phyloP scores from a whole-genome alignment of 208 protist genomes.

The Crithidia brevicula region DNA sequence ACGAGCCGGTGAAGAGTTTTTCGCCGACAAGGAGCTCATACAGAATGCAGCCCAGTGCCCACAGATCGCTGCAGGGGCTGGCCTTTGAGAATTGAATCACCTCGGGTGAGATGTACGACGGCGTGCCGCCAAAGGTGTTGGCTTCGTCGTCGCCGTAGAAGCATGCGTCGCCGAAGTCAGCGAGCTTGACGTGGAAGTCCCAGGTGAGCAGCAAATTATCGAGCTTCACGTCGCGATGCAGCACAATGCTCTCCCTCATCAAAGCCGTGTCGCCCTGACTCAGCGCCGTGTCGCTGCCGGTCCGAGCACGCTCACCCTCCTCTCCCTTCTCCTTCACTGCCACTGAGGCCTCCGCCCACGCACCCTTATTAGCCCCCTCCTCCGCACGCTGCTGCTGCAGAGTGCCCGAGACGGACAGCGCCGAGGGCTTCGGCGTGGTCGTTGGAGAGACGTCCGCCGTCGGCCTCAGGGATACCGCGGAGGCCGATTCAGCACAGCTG shows the following conservation, averaged over 20 bases:
- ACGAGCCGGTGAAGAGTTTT: constrained; percentile 26
- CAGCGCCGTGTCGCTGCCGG: too few relatives aligned
- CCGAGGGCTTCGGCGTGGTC: not conserved
- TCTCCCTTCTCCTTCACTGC: not conserved
- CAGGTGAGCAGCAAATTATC: constrained; percentile 87
- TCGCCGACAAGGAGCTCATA: constrained; percentile 59
- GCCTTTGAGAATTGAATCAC: constrained; percentile 87
- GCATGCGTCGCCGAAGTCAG: constrained; percentile 79
- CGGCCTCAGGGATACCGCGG: constrained; percentile 3
- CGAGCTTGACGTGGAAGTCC: constrained; percentile 68
- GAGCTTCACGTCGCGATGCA: constrained; percentile 88
- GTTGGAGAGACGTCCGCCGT: not conserved
- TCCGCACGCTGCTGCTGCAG: not conserved
- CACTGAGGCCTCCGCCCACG: not conserved
- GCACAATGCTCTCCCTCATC: constrained; percentile 49
- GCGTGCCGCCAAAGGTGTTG: constrained; percentile 74
- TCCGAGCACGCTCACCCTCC: too few relatives aligned
- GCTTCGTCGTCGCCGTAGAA: constrained; percentile 69
- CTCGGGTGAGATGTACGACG: constrained; percentile 82
- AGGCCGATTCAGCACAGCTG: not conserved
- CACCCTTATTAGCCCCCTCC: not conserved
- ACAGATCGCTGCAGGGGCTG: constrained; percentile 95
- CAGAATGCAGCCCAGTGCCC: constrained; percentile 99
- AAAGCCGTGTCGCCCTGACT: not conserved
- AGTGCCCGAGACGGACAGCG: not conserved